Percentiles rank a stretch among this genome's conserved stretches.
Conservation (phyloP, 345 rosid genomes). For the Salix dunnii region DNA sequence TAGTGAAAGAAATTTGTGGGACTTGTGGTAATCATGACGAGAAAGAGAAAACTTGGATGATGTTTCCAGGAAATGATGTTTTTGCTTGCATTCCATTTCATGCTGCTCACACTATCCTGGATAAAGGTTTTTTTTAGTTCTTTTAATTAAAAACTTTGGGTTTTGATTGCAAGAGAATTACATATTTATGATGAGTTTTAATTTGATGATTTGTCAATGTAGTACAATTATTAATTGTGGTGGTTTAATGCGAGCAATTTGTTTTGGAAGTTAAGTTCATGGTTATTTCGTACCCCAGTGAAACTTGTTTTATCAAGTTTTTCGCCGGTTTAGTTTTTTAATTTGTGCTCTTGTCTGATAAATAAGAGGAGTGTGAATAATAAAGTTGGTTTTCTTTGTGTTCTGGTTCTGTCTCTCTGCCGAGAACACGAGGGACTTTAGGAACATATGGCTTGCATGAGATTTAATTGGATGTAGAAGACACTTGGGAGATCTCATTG, state of each 20-base stretch:
- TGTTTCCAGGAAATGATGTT: slow-evolving; percentile 70
- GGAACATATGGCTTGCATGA: not conserved
- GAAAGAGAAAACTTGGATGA: slow-evolving; percentile 72
- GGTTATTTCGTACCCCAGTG: too few relatives aligned
- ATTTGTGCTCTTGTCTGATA: not conserved
- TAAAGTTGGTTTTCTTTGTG: not conserved
- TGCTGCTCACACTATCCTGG: slow-evolving; percentile 73
- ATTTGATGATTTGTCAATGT: not conserved
- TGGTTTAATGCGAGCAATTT: not conserved
- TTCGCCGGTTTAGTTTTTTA: not conserved
- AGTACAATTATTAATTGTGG: not conserved
- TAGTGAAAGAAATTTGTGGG: slow-evolving; percentile 74
- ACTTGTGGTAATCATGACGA: slow-evolving; percentile 74
- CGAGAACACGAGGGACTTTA: not conserved
- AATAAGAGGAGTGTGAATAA: not conserved
- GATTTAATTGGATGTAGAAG: not conserved
- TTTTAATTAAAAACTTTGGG: not conserved
- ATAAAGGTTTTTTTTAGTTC: slow-evolving; percentile 44
- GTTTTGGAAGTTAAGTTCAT: not conserved
- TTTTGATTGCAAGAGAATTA: not conserved
- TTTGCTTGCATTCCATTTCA: slow-evolving; percentile 73
- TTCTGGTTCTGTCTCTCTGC: not conserved
- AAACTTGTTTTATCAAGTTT: not conserved
- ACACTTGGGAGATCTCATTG: not conserved
- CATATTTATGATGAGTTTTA: not conserved